These are phyloP conservation scores for Hymenoscyphus scutula DNA, from an alignment of 2,329 filamentous ascomycete species.

Conservation along the genomic window DNA sequence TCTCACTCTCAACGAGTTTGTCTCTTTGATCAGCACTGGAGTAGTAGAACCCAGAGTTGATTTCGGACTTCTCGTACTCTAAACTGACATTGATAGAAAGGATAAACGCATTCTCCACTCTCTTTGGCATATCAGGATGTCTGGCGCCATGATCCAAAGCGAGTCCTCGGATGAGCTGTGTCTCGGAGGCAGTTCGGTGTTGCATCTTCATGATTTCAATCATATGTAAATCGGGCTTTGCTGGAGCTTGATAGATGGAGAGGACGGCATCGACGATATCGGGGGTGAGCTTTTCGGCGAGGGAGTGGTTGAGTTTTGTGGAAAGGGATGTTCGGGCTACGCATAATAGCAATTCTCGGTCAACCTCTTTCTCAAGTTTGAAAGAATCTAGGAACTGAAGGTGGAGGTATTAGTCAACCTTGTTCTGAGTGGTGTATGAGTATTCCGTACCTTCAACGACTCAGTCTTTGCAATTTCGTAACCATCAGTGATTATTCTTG, in stretches of 20 bases:
- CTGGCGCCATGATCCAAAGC: conserved; percentile 93
- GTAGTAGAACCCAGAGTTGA: conserved; percentile 99
- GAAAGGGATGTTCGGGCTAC: conserved; percentile 93
- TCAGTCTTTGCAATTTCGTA: conserved; percentile 97
- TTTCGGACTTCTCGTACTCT: conserved; percentile 98
- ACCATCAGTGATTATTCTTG: conserved; percentile 92
- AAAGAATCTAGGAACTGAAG: conserved; percentile 84
- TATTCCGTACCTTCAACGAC: conserved; percentile 68
- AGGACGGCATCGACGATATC: conserved; percentile 96
- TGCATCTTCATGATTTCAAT: conserved; percentile 99
- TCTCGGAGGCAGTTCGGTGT: conserved; percentile 93
- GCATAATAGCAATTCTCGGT: conserved; percentile 88
- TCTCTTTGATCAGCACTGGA: conserved; percentile 94
- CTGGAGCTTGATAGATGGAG: conserved; percentile 83
- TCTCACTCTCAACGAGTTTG: conserved; percentile 96
- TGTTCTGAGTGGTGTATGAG: not conserved
- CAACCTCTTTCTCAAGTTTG: conserved; percentile 84
- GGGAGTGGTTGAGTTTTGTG: conserved; percentile 86
- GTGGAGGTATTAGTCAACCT: conserved; percentile 18
- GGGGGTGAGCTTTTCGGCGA: conserved; percentile 88
- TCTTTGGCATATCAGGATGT: conserved; percentile 97
- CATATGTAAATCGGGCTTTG: conserved; percentile 98
- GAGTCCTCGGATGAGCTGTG: conserved; percentile 88
- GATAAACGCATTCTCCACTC: conserved; percentile 92
- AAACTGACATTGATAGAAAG: conserved; percentile 93